Evolutionary conservation across 768 basidiomycete genomes (phyloP).

Genomic region (Mycena galericulata): DNA sequence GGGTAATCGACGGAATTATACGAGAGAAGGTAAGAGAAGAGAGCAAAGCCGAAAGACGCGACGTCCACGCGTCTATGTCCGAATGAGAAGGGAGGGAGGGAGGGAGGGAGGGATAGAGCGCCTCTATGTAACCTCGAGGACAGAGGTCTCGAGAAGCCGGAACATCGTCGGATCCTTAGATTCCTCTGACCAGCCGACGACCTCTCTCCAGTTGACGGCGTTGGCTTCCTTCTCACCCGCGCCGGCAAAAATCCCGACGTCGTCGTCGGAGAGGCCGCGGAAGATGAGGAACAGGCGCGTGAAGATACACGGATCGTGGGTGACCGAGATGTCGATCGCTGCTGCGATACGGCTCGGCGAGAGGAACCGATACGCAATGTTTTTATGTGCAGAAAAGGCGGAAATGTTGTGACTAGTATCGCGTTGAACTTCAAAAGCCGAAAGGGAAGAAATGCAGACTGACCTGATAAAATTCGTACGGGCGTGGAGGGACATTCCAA

Average conservation of each 20-base stretch:
- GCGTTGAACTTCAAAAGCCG: conserved; percentile 14
- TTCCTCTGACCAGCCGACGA: conserved; percentile 85
- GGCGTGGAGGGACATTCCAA: conserved; percentile 86
- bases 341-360: conserved; percentile 82
- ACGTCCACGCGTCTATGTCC: conserved; percentile 9
- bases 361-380: conserved; percentile 92
- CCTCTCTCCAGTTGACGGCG: conserved; percentile 81
- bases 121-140: conserved; percentile 64
- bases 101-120: background rate
- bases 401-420: conserved; percentile 76
- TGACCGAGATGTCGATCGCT: conserved; percentile 90
- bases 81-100: background rate
- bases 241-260: conserved; percentile 77
- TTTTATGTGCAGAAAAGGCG: conserved; percentile 80
- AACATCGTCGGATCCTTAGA: conserved; percentile 81
- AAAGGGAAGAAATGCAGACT: conserved; percentile 36
- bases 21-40: conserved; percentile 14
- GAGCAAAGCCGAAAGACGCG: background rate
- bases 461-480: conserved; percentile 87
- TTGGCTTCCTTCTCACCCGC: conserved; percentile 92
- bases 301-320: conserved; percentile 82
- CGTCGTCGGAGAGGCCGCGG: conserved; percentile 85
- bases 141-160: conserved; percentile 82
- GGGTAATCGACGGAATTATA: conserved; percentile 20
- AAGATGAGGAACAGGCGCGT: conserved; percentile 90